A percentile compares a stretch with the other conserved stretches of the same genome.
Conservation (phyloP, 2,329 filamentous ascomycete genomes). For the Beauveria varroae region DNA sequence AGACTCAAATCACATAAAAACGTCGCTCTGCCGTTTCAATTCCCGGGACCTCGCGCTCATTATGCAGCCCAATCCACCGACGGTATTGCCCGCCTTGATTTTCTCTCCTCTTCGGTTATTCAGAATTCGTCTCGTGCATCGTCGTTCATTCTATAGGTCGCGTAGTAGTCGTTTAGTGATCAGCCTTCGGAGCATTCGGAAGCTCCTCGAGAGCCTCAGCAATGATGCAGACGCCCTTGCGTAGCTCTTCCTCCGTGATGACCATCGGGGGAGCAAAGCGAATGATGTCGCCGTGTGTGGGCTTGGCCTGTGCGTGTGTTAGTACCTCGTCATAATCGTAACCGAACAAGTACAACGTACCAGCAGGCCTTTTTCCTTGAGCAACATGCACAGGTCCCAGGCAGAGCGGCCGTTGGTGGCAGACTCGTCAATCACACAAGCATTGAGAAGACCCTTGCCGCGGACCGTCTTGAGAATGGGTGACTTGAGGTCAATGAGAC, state of each 20-base stretch:
- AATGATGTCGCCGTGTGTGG: conserved; percentile 97
- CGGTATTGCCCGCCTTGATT: not conserved
- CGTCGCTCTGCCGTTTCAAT: conserved; percentile 8
- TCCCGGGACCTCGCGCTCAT: conserved; percentile 12
- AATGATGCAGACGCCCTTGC: conserved; percentile 71
- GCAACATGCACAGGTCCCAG: conserved; percentile 92
- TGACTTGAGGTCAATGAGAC: conserved; percentile 65
- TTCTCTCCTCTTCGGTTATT: not conserved
- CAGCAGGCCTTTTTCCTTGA: conserved; percentile 92
- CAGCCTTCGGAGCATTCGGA: conserved; percentile 45
- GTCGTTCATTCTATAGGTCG: not conserved
- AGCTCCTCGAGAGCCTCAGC: conserved; percentile 74
- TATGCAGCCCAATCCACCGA: conserved; percentile 6
- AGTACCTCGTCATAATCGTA: not conserved
- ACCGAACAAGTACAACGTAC: conserved; percentile 43
- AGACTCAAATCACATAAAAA: conserved; percentile 10
- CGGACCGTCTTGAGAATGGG: conserved; percentile 77
- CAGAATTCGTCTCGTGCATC: not conserved
- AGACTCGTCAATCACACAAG: conserved; percentile 88
- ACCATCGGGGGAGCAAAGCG: conserved; percentile 93
- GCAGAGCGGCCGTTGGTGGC: conserved; percentile 79
- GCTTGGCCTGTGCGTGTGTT: conserved; percentile 67
- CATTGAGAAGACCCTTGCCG: conserved; percentile 91
- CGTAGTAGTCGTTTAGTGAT: conserved; percentile 23
- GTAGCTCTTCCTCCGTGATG: conserved; percentile 82